Evolutionary conservation across 805 yeast genomes (phyloP).

Genomic region (Isabelozyma heimii): DNA sequence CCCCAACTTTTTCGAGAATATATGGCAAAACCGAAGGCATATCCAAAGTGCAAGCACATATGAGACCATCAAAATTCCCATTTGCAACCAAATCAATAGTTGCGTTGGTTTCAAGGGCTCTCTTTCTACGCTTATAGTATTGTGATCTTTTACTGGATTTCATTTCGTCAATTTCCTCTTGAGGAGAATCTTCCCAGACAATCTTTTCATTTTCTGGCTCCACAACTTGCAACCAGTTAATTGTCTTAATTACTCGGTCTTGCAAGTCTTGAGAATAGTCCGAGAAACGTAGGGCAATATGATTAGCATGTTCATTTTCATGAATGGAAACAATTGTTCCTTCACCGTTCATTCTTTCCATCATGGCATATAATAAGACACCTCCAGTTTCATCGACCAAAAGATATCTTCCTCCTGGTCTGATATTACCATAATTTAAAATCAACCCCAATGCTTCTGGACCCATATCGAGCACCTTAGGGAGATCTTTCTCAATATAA

Average conservation of each 20-base stretch:
- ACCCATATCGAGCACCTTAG: slow-evolving; percentile 73
- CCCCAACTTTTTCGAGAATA: slow-evolving; percentile 65
- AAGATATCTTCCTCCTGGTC: slow-evolving; percentile 86
- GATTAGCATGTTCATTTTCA: slow-evolving; percentile 91
- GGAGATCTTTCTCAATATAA: slow-evolving; percentile 73
- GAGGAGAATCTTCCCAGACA: slow-evolving; percentile 44
- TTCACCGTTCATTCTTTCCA: slow-evolving; percentile 88
- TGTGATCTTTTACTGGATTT: slow-evolving; percentile 61
- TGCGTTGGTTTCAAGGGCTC: slow-evolving; percentile 49
- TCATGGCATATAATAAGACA: slow-evolving; percentile 73
- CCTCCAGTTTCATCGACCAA: slow-evolving; percentile 96
- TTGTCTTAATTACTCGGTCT: slow-evolving; percentile 57
- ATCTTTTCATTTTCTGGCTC: slow-evolving; percentile 68
- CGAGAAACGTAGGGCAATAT: slow-evolving; percentile 65
- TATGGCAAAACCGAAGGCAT: slow-evolving; percentile 62
- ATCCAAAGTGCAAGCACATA: slow-evolving; percentile 71
- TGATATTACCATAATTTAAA: slow-evolving; percentile 74
- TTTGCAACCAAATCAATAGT: slow-evolving; percentile 49
- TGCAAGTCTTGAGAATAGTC: slow-evolving; percentile 56
- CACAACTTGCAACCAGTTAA: slow-evolving; percentile 76
- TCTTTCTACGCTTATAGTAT: slow-evolving; percentile 61
- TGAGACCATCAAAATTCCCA: slow-evolving; percentile 69
- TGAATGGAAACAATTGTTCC: slow-evolving; percentile 70
- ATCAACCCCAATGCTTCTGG: slow-evolving; percentile 79
- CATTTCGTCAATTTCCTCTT: slow-evolving; percentile 53